These are phyloP conservation scores for Fusarium palustre DNA, from an alignment of 2,329 filamentous ascomycete species.

Conservation along the genomic window DNA sequence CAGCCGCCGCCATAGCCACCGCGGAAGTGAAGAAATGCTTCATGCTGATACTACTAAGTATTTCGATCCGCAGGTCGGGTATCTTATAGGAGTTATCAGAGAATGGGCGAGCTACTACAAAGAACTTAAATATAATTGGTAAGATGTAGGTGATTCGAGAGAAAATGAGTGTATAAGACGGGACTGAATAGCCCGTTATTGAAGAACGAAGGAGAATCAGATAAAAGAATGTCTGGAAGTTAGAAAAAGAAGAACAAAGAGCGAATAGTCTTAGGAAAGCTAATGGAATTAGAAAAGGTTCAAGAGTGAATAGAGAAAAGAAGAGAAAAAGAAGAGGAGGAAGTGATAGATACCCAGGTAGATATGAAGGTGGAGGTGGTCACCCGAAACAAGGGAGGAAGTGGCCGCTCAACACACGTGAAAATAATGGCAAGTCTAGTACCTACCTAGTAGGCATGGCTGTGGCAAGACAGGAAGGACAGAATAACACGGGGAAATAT, in stretches of 20 bases:
- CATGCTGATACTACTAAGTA: conserved; percentile 35
- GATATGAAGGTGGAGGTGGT: not conserved
- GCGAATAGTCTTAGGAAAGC: conserved; percentile 28
- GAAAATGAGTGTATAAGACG: conserved; percentile 18
- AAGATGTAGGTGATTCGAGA: conserved; percentile 19
- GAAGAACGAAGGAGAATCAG: conserved; percentile 27
- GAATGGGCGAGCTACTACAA: conserved; percentile 29
- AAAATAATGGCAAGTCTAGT: not conserved
- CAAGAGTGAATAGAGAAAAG: conserved; percentile 19
- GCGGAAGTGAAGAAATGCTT: conserved; percentile 42
- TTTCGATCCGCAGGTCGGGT: not conserved
- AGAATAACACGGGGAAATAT: conserved; percentile 11
- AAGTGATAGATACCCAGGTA: not conserved
- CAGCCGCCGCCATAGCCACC: conserved; percentile 40
- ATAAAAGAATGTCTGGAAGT: conserved; percentile 33
- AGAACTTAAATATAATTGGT: conserved; percentile 24
- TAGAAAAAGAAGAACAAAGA: conserved; percentile 22
- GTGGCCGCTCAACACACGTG: not conserved
- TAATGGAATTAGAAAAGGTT: conserved; percentile 10
- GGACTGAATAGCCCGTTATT: conserved; percentile 18
- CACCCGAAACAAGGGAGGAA: conserved; percentile 7
- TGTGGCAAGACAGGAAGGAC: not conserved
- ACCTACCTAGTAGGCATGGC: too few relatives aligned
- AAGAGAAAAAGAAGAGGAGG: not conserved
- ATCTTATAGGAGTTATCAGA: not conserved